Base-by-base conservation (phyloP, 2,329 filamentous ascomycete species). In the Moelleriella libera region DNA sequence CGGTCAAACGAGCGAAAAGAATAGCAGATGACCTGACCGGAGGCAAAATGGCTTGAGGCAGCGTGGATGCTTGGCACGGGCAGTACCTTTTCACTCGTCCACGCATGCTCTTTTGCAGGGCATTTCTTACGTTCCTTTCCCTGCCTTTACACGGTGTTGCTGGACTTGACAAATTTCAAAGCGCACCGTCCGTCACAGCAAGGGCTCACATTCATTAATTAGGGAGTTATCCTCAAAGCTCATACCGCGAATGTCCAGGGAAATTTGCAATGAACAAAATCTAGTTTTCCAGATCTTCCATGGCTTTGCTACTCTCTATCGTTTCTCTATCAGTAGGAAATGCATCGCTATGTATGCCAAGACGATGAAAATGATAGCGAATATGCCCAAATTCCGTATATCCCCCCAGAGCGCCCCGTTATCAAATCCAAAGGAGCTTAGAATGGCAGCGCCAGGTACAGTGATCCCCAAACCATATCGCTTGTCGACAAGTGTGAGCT, bases 381-480 rank as follows among this genome's bases (percentile, higher is more conserved):
- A 94, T 9, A 92, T 71, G 5, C 78, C 88, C 11, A 98, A 68
- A 44, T 87, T 89, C 46, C 84, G 70, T 30, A 92, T 80, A 63
- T 98, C 92, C 43, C 69, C 68, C 89, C 88, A 96, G 48, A 95
- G 74, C 0, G 87, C 88, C 50, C 81, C 72, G 30, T 89, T 94
- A 60, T 95, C 76, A 63, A 98, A 98, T 1, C 92, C 92, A 63
- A 98, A 98, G 0, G 85, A 88, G 64, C 86, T 94, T 48, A 98
- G 68, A 54, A 98, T 98, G 0, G 88, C 87, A 1, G 90, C 88
- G 34, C 92, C 92, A 0, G 92, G 92, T 0, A 98, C 88, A 46
- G 92, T 90, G 52, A 98, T 98, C 58, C 97, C 88, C 5, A 98
- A 77, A 5, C 92, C 92, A 54, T 95, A 96, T 66, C 97, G 94